Base-by-base conservation (phyloP, 495 filamentous ascomycete species). In the Pyronema omphalodes region DNA sequence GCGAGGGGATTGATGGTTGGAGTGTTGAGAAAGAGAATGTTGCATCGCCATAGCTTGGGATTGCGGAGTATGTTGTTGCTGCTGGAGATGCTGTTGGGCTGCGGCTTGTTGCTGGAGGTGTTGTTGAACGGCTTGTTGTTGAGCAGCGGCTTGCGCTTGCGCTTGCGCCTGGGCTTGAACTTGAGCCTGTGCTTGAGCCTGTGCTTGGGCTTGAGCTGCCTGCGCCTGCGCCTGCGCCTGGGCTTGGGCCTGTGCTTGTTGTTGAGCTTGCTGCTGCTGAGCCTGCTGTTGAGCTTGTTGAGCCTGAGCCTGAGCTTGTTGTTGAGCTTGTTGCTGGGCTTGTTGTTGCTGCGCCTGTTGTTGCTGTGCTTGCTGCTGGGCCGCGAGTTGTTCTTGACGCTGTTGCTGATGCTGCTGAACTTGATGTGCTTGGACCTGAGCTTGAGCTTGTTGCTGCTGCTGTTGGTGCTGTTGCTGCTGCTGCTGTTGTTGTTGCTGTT, bases 101-200 rank as follows among this genome's bases (percentile, higher is more conserved):
- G 65, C 7, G 55, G 66, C 14, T 29, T 52, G 63, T 53, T 52
- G 67, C 48, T 48, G 58, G n/a, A 60, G 58, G 9, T 61, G 59
- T 23, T 66, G 60, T 6, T 61, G 57, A 15, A 62, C 63, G 15
- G 59, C 69, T 37, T 60, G 55, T n/a, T 63, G 63, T 36, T 67
- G 64, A 15, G 51, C 47, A 29, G 67, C 63, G 8, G 49, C 69
- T 40, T 74, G 69, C 40, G 75, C 68, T 50, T 73, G 72, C 0
- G 67, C 68, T 58, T 76, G 74, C 5, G 60, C 68, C 47, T 73
- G 72, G 0, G 67, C 68, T 58, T 76, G 74, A 4, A 57, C 23
- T 29, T 29, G 23, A 2, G 5, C 23, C 5, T 29, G 23, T 1
- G 23, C 23, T 29, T 29, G 59, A 5, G 54, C 52, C 34, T 58